These are phyloP conservation scores for Scedosporium apiospermum DNA, from an alignment of 2,329 filamentous ascomycete genomes.

Conservation along the genomic window DNA sequence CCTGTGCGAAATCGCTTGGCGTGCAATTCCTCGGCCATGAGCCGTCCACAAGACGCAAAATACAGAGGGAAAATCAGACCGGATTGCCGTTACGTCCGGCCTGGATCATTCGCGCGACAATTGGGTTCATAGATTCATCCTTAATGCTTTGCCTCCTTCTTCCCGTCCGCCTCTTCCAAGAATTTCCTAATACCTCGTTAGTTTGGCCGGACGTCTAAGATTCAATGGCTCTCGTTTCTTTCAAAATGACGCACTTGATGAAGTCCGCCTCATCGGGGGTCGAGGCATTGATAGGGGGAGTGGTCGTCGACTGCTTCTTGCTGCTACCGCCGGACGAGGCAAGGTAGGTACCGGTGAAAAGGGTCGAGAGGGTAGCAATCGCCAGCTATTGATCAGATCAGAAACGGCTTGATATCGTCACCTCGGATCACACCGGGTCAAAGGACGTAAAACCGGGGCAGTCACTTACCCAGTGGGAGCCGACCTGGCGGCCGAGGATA, in stretches of 20 bases:
- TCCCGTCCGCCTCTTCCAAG: slow-evolving; percentile 5
- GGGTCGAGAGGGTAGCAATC: slow-evolving; percentile 42
- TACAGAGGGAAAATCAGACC: background rate
- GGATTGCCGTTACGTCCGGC: background rate
- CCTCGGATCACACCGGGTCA: slow-evolving; percentile 2
- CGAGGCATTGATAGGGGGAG: slow-evolving; percentile 52
- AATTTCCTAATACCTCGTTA: slow-evolving; percentile 7
- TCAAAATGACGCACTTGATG: slow-evolving; percentile 44
- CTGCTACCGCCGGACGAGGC: slow-evolving; percentile 32
- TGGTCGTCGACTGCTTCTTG: slow-evolving; percentile 29
- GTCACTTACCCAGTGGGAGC: slow-evolving; percentile 49
- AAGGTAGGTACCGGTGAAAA: slow-evolving; percentile 40
- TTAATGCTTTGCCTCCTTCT: slow-evolving; percentile 7
- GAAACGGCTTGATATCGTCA: slow-evolving; percentile 9
- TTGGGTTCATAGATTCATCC: background rate
- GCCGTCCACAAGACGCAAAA: background rate
- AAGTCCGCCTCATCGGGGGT: slow-evolving; percentile 55
- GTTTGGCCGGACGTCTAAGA: background rate
- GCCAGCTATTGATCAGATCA: slow-evolving; percentile 29
- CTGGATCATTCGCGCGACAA: background rate
- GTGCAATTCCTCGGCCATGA: background rate
- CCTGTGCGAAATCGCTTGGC: background rate
- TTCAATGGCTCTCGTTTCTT: background rate
- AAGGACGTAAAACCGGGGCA: slow-evolving; percentile 11
- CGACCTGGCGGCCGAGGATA: slow-evolving; percentile 49